A percentile compares a stretch with the other conserved stretches of the same genome.
Conservation (phyloP, 257 asterid species). For the Phtheirospermum japonicum region DNA sequence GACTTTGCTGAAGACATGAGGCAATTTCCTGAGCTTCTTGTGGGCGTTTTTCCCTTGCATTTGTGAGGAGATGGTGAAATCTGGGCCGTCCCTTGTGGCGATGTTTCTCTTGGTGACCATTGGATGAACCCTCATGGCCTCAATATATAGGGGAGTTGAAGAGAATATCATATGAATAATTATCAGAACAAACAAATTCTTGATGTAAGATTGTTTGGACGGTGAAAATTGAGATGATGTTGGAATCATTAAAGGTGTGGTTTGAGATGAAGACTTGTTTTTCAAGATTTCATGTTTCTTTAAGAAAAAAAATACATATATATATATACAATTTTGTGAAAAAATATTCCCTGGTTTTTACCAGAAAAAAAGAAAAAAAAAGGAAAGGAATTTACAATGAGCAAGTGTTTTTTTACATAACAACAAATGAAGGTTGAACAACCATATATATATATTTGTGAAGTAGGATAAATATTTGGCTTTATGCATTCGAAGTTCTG, state of each 20-base stretch:
- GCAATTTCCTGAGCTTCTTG: constrained; percentile 58
- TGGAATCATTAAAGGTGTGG: constrained; percentile 35
- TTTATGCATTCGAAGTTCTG: too few relatives aligned
- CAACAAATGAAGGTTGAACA: too few relatives aligned
- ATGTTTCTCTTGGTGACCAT: constrained; percentile 29
- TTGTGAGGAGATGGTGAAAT: background rate
- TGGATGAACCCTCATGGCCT: constrained; percentile 34
- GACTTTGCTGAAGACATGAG: constrained; percentile 71
- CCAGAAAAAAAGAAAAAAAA: too few relatives aligned
- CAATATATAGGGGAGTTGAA: constrained; percentile 24
- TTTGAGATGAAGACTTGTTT: background rate
- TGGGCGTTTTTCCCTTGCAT: constrained; percentile 33
- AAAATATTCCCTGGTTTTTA: too few relatives aligned
- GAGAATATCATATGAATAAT: constrained; percentile 30
- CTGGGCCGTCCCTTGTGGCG: background rate
- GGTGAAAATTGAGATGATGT: constrained; percentile 28
- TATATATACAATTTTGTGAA: too few relatives aligned
- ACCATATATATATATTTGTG: too few relatives aligned
- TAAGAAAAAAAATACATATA: too few relatives aligned
- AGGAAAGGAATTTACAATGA: too few relatives aligned
- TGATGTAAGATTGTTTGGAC: constrained; percentile 30
- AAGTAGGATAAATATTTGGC: too few relatives aligned
- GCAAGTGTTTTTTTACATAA: too few relatives aligned
- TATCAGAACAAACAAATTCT: constrained; percentile 9
- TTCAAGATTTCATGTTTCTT: background rate